phyloP scores from a whole-genome alignment of 2,329 filamentous ascomycete species.

The Penicillium sclerotiorum region DNA sequence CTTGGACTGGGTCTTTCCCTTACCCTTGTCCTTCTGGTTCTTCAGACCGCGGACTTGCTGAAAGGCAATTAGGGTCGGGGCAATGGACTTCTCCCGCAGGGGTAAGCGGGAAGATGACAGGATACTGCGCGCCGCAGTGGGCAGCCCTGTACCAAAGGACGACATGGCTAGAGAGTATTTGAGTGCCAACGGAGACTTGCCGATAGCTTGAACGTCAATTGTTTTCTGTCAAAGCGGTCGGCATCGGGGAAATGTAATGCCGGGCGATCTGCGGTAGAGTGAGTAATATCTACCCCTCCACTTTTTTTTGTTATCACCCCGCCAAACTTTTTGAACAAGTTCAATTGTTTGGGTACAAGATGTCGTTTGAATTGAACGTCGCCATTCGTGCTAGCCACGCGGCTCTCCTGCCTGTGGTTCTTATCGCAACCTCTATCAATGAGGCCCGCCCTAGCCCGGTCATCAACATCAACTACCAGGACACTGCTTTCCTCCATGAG shows the following conservation, averaged over 20 bases:
- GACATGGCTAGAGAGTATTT: slow-evolving; percentile 34
- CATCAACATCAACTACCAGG: slow-evolving; percentile 43
- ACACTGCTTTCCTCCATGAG: slow-evolving; percentile 38
- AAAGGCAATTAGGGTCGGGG: slow-evolving; percentile 33
- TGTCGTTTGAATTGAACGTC: slow-evolving; percentile 34
- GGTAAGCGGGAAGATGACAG: slow-evolving; percentile 36
- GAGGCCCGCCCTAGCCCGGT: slow-evolving; percentile 37
- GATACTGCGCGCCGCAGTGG: slow-evolving; percentile 37
- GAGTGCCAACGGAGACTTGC: slow-evolving; percentile 14
- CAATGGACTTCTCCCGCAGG: slow-evolving; percentile 34
- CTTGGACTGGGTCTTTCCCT: slow-evolving; percentile 60
- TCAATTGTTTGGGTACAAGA: not conserved
- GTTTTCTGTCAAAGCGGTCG: slow-evolving; percentile 39
- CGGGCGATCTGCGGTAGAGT: slow-evolving; percentile 22
- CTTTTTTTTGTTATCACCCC: slow-evolving; percentile 9
- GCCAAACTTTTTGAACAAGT: not conserved
- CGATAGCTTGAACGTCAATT: slow-evolving; percentile 18
- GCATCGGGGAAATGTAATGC: slow-evolving; percentile 36
- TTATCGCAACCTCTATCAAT: slow-evolving; percentile 46
- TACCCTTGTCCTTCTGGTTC: slow-evolving; percentile 37
- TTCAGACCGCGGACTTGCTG: slow-evolving; percentile 42
- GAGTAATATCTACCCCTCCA: slow-evolving; percentile 29
- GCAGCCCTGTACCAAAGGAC: slow-evolving; percentile 37
- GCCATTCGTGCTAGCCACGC: slow-evolving; percentile 46
- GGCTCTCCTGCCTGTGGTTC: slow-evolving; percentile 42